These are phyloP conservation scores for Discostella pseudostelligera DNA, from an alignment of 108 stramenopile genomes.

Conservation along the genomic window DNA sequence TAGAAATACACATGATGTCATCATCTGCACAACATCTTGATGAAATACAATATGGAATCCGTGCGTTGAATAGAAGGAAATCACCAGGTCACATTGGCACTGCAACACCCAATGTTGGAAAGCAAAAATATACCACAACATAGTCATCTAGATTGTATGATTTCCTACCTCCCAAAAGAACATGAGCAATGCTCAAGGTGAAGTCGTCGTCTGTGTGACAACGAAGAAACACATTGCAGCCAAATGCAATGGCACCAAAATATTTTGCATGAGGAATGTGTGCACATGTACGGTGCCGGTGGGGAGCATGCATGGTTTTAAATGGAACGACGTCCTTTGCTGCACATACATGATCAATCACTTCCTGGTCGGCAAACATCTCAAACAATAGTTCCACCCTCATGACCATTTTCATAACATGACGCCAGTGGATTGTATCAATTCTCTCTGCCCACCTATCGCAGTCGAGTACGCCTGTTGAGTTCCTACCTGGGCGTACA, in stretches of 20 bases:
- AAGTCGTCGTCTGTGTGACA: slow-evolving; percentile 3
- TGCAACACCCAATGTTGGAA: background rate
- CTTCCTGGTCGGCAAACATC: background rate
- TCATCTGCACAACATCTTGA: background rate
- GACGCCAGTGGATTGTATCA: too few relatives aligned
- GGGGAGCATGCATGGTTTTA: background rate
- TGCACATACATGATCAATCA: background rate
- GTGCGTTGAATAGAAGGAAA: slow-evolving; percentile 7
- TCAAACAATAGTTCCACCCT: background rate
- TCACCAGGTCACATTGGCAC: slow-evolving; percentile 4
- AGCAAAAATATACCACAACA: slow-evolving; percentile 8
- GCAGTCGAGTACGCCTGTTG: too few relatives aligned
- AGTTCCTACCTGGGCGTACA: too few relatives aligned
- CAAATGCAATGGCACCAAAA: slow-evolving; percentile 2
- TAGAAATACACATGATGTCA: background rate
- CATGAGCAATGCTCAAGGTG: background rate
- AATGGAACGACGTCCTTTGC: background rate
- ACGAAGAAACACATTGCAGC: background rate
- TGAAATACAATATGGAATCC: slow-evolving; percentile 2
- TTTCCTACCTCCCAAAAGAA: background rate
- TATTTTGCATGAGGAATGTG: background rate
- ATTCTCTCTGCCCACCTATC: too few relatives aligned
- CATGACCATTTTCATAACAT: too few relatives aligned
- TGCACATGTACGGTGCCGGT: background rate
- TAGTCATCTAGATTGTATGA: background rate